These are phyloP conservation scores for Cryptococcus sp. DNA, from an alignment of 1,284 basidiomycete species.

Conservation along the genomic window DNA sequence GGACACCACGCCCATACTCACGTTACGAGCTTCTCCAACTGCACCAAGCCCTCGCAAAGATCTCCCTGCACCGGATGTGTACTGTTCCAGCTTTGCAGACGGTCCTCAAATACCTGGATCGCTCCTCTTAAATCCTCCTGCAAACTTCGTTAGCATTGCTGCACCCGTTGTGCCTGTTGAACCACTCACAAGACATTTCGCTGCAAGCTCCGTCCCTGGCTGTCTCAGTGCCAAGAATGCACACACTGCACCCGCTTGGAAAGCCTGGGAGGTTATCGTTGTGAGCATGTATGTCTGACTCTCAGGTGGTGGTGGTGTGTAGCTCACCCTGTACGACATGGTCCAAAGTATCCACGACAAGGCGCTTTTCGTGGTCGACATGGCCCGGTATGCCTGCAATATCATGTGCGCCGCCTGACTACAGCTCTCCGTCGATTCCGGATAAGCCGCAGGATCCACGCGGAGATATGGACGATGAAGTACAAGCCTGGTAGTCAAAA, in stretches of 20 bases:
- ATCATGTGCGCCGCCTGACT: slow-evolving; percentile 42
- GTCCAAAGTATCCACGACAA: slow-evolving; percentile 51
- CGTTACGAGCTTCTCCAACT: slow-evolving; percentile 43
- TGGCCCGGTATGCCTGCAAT: slow-evolving; percentile 39
- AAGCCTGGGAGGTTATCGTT: slow-evolving; percentile 28
- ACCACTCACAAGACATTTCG: slow-evolving; percentile 38
- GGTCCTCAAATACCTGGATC: slow-evolving; percentile 43
- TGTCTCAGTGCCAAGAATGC: slow-evolving; percentile 49
- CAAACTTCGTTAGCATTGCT: neutral
- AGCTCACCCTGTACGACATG: slow-evolving; percentile 41
- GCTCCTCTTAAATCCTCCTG: slow-evolving; percentile 41
- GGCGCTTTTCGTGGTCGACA: slow-evolving; percentile 35
- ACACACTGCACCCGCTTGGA: slow-evolving; percentile 49
- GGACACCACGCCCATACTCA: slow-evolving; percentile 14
- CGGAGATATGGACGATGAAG: slow-evolving; percentile 49
- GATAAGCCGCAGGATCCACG: slow-evolving; percentile 46
- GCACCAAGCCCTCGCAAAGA: slow-evolving; percentile 43
- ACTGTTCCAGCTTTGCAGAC: slow-evolving; percentile 40
- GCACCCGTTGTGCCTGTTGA: neutral
- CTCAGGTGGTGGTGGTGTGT: neutral
- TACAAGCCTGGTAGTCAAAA: slow-evolving; percentile 39
- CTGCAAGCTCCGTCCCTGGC: slow-evolving; percentile 39
- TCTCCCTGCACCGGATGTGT: slow-evolving; percentile 48
- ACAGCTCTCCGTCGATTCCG: slow-evolving; percentile 45
- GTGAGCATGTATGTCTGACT: neutral